Conservation (phyloP, 2,329 filamentous ascomycete genomes). For the Dichotomopilus funicola region DNA sequence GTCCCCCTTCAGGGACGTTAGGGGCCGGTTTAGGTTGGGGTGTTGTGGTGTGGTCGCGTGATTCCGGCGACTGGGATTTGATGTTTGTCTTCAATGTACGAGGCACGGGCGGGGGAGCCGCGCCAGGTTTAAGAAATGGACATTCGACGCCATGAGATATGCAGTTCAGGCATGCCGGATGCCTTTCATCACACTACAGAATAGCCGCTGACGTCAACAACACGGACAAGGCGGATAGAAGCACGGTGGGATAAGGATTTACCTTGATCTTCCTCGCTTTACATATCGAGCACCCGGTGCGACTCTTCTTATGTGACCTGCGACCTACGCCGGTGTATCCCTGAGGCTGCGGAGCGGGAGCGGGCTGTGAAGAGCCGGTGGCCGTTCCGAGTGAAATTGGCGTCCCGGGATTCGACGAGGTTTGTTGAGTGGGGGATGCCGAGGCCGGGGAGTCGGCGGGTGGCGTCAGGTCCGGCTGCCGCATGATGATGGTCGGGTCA, state of each 20-base stretch:
- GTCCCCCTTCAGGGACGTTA: slow-evolving; percentile 8
- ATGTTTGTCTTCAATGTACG: not conserved
- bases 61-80: slow-evolving; percentile 6
- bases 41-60: not conserved
- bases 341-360: slow-evolving; percentile 2
- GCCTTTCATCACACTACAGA: slow-evolving; percentile 34
- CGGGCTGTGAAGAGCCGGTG: not conserved
- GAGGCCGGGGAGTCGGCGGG: not conserved
- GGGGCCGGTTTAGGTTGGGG: not conserved
- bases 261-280: slow-evolving; percentile 38
- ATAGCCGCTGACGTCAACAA: not conserved
- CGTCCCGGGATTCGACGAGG: not conserved
- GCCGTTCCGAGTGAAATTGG: not conserved
- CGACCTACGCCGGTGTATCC: slow-evolving; percentile 7
- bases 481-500: not conserved
- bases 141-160: slow-evolving; percentile 35
- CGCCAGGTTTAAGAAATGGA: slow-evolving; percentile 26
- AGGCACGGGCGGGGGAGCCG: not conserved
- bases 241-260: not conserved
- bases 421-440: slow-evolving; percentile 5
- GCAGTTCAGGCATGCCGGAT: slow-evolving; percentile 36
- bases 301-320: slow-evolving; percentile 28
- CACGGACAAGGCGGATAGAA: too few relatives aligned
- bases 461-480: not conserved
- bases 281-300: slow-evolving; percentile 34